Evolutionary conservation across 2,329 filamentous ascomycete species (phyloP), one percentile per base, ranked within the genome.

Genomic region (Aspergillus novoparasiticus): DNA sequence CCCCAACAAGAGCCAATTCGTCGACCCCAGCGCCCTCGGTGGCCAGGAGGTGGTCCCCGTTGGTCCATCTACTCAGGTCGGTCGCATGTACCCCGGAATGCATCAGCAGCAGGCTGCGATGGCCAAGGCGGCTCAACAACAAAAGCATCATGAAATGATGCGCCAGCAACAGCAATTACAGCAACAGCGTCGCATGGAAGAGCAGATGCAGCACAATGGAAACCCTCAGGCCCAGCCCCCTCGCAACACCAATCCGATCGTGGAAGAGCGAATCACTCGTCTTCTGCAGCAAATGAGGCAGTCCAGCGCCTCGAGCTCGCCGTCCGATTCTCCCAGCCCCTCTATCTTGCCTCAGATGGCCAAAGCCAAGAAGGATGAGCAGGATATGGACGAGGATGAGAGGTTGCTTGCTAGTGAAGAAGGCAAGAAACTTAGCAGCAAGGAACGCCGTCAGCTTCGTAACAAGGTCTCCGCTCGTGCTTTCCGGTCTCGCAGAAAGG

Each of bases 311-410:
- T 83, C 86, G 16, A 79, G 82, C 8, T 81, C 84, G 5, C 79
- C 82, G 30, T 83, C 86, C 56, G 83, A 85, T 30, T 80, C 73
- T 39, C 73, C 75, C 1, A 70, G 69, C 9, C 71, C 72, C 16
- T 71, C 76, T 54, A 70, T 73, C 14, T 77, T 89, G n/a, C 84
- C 88, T 61, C 90, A 92, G 75, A 86, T 93, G 70, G 84, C 90
- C 57, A 90, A 89, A 67, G 81, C 87, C 66, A 94, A 90, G 85
- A 98, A 98, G 85, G 93, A 97, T 51, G 94, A 98, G 73, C 94
- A 97, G 66, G 94, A 98, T 59, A 98, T 99, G 94, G 95, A 99
- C 71, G 94, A 97, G 78, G 95, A 98, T 72, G 95, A 98, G 84
- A 87, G 92, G 69, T 84, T 97, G 11, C 84, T 97, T 55, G 93